Conservation (phyloP, 2,329 filamentous ascomycete species). For the Chaetomiaceae sp. region DNA sequence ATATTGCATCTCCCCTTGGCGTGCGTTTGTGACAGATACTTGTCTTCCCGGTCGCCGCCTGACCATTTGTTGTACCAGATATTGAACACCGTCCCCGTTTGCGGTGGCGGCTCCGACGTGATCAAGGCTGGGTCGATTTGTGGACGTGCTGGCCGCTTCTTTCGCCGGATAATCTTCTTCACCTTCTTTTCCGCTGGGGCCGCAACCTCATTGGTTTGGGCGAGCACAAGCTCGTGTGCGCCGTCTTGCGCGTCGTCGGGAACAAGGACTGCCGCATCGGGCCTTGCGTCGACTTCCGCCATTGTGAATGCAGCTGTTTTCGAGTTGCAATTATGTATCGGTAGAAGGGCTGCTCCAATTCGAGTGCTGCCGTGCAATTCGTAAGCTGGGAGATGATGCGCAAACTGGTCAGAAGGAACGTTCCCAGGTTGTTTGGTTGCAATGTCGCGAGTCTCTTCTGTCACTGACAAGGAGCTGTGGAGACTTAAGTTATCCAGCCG, state of each 20-base stretch:
- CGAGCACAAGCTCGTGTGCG: constrained; percentile 33
- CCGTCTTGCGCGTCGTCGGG: constrained; percentile 21
- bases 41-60: constrained; percentile 90
- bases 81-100: constrained; percentile 95
- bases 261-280: constrained; percentile 12
- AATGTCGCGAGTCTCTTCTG: no score
- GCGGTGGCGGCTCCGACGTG: constrained; percentile 78
- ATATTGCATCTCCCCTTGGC: constrained; percentile 86
- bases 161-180: constrained; percentile 89
- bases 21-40: constrained; percentile 75
- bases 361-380: no score
- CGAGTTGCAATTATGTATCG: no score
- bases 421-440: no score
- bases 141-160: constrained; percentile 80
- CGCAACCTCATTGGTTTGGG: constrained; percentile 42
- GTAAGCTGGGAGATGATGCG: no score
- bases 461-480: no score
- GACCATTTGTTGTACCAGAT: constrained; percentile 99
- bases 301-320: no score
- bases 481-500: no score
- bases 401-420: no score
- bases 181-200: constrained; percentile 57
- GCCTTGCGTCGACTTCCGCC: constrained; percentile 17
- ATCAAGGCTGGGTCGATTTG: constrained; percentile 85
- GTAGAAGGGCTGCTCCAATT: no score